Percentiles rank a stretch among this genome's conserved stretches.
Conservation (phyloP, 306 rosid genomes). For the Ceratonia siliqua region DNA sequence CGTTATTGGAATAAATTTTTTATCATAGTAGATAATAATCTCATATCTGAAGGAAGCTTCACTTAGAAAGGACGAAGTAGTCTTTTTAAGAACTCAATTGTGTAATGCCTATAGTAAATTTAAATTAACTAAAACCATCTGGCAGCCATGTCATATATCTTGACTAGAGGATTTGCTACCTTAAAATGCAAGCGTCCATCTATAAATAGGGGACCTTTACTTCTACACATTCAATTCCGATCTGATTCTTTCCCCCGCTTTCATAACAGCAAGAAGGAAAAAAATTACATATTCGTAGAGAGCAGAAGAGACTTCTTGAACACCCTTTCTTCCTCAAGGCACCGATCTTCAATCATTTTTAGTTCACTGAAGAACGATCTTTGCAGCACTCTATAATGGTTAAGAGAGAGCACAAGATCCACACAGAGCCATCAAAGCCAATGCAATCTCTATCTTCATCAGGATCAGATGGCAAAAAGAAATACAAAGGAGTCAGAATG, state of each 20-base stretch:
- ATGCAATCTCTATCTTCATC: conserved; percentile 19
- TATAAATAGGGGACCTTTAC: conserved; percentile 54
- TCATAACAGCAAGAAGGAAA: conserved; percentile 14
- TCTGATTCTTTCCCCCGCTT: conserved; percentile 35
- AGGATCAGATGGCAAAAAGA: conserved; percentile 42
- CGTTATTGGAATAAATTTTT: too few species aligned
- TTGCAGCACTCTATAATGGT: conserved; percentile 52
- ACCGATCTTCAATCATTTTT: conserved; percentile 5
- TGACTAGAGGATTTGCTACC: conserved; percentile 38
- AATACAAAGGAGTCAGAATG: conserved; percentile 98
- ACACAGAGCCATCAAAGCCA: conserved; percentile 42
- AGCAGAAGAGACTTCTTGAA: conserved; percentile 31
- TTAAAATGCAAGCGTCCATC: conserved; percentile 39
- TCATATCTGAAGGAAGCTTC: conserved; percentile 37
- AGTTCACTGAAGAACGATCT: neutral
- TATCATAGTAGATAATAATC: too few species aligned
- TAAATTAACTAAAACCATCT: conserved; percentile 46
- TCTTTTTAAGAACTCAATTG: conserved; percentile 18
- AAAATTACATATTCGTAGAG: conserved; percentile 5
- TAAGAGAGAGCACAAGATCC: conserved; percentile 64
- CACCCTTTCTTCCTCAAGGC: conserved; percentile 14
- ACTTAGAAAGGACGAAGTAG: conserved; percentile 25
- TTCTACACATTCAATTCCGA: conserved; percentile 37
- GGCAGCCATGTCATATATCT: conserved; percentile 50
- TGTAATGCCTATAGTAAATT: conserved; percentile 24